A percentile compares a stretch with the other conserved stretches of the same genome.
Conservation (phyloP, 2,329 filamentous ascomycete genomes). For the Exutisphaerella laricina region DNA sequence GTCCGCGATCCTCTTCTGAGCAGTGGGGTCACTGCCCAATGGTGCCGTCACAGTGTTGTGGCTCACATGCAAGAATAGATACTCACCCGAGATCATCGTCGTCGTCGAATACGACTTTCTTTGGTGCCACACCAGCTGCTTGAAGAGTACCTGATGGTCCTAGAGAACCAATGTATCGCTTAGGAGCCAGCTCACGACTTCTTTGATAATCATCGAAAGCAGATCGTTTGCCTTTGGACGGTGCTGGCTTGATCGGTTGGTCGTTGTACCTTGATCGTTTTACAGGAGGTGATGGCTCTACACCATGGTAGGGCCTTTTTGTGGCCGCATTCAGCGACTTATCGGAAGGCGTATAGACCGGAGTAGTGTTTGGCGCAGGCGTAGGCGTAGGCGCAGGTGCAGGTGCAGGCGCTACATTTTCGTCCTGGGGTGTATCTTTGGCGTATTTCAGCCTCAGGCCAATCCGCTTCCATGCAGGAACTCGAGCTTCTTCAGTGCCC, state of each 20-base stretch:
- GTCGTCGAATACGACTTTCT: conserved; percentile 20
- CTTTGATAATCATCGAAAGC: conserved; percentile 4
- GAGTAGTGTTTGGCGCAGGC: too few species aligned
- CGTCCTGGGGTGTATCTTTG: conserved; percentile 30
- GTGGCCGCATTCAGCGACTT: conserved; percentile 1
- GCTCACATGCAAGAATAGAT: neutral
- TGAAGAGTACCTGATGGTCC: conserved; percentile 13
- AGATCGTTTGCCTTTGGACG: neutral
- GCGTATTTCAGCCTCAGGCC: conserved; percentile 56
- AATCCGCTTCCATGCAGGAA: conserved; percentile 57
- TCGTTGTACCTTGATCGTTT: conserved; percentile 11
- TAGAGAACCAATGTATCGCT: conserved; percentile 3
- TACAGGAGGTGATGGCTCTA: conserved; percentile 6
- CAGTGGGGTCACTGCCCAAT: too few species aligned
- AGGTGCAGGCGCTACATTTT: conserved; percentile 4
- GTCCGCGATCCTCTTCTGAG: too few species aligned
- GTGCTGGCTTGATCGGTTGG: neutral
- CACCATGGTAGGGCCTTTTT: conserved; percentile 8
- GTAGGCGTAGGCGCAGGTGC: neutral
- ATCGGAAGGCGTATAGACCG: neutral
- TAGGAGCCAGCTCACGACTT: neutral
- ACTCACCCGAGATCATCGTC: conserved; percentile 12
- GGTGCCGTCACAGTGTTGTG: neutral
- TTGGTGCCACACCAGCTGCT: conserved; percentile 15
- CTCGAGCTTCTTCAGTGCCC: conserved; percentile 12